Conservation (phyloP, 345 rosid species). For the Triadica sebifera region DNA sequence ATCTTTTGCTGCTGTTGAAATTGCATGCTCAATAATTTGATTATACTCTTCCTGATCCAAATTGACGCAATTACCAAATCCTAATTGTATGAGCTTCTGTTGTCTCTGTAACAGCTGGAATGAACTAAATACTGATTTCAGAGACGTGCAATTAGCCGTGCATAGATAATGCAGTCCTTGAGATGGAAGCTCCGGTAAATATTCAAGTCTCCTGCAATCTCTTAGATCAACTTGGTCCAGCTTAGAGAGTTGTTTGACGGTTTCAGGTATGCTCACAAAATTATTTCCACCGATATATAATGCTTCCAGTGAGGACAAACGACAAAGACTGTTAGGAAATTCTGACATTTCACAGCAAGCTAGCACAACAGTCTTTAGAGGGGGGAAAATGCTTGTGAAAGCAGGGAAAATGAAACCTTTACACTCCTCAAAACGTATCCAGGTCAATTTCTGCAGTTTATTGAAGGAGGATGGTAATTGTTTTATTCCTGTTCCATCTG, state of each 20-base stretch:
- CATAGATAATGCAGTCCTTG: neutral
- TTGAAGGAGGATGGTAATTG: neutral
- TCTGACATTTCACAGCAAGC: neutral
- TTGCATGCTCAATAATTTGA: neutral
- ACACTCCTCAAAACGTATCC: neutral
- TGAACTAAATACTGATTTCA: neutral
- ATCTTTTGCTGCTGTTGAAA: neutral
- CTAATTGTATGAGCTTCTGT: too few species aligned
- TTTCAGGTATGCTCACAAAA: neutral
- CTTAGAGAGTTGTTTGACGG: neutral
- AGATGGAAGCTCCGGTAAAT: slow-evolving; percentile 15
- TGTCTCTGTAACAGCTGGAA: neutral
- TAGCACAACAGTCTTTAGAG: neutral
- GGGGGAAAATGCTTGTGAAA: neutral
- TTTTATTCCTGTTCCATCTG: neutral
- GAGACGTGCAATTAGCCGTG: neutral
- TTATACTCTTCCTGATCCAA: neutral
- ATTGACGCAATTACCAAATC: neutral
- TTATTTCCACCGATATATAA: neutral
- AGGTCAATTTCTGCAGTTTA: neutral
- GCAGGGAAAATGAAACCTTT: neutral
- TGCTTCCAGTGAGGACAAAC: neutral
- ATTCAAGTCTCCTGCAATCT: neutral
- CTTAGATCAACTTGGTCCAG: neutral
- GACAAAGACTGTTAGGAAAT: neutral